Evolutionary conservation across 257 asterid genomes (phyloP), one percentile per base, ranked within the genome.

Genomic region (Gardenia jasminoides): DNA sequence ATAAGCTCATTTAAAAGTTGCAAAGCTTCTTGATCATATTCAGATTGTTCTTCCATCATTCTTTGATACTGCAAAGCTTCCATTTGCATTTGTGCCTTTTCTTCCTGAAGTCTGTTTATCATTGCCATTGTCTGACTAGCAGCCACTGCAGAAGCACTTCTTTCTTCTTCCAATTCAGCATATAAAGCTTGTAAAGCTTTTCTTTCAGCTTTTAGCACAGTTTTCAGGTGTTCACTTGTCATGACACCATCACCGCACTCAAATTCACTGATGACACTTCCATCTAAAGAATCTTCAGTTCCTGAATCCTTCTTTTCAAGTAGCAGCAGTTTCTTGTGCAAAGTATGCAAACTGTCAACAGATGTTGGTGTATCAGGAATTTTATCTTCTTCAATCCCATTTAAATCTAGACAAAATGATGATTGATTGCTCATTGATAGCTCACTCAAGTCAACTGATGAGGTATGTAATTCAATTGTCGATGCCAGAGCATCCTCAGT

Each of bases 21-120:
- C 91, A 96, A 67, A 30, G 99, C 99, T 85, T 96, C 99, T 85
- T 96, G 99, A 82, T 96, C 99, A 22, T 96, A 96, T 64, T 96
- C 99, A 0, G 98, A 88, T 78, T 96, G 99, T 75, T 96, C 99
- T 74, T 96, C 99, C 99, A 96, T 96, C 99, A 96, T 96, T 84
- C 99, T 90, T 86, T 96, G 98, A 70, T 96, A 96, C 87, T 96
- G 99, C 80, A 93, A 83, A 28, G 99, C 98, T 81, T 96, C 99
- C 98, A 96, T 96, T 80, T 93, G 97, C 97, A 96, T 90, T 13
- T 97, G 98, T 0, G 97, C 97, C 81, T 92, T 96, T 84, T 96
- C 99, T 88, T 96, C 99, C 65, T 96, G 99, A 62, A 96, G 97
- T 39, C 98, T 78, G 73, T 92, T 93, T 74, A 96, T 96, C 99